These are phyloP conservation scores for Geotrichum macrosporum DNA, from an alignment of 1,139 yeast genomes.

Conservation along the genomic window DNA sequence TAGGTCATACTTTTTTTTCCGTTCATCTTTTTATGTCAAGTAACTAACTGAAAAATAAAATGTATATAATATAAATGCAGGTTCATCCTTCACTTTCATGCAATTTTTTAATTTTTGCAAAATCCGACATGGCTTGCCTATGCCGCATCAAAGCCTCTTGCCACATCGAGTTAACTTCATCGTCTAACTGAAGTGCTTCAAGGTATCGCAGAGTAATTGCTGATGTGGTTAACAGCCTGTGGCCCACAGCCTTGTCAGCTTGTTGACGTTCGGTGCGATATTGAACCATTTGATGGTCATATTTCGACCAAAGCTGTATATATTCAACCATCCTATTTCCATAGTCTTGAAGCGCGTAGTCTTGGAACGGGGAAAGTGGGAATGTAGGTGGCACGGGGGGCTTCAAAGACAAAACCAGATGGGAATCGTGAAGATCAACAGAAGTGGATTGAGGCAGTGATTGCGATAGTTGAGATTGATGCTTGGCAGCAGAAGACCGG, in stretches of 20 bases:
- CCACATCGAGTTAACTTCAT: slow-evolving; percentile 30
- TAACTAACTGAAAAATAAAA: too few relatives aligned
- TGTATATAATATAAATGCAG: too few relatives aligned
- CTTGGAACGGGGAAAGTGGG: slow-evolving; percentile 2
- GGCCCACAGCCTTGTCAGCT: slow-evolving; percentile 30
- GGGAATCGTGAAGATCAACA: slow-evolving; percentile 20
- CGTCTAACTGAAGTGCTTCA: slow-evolving; percentile 34
- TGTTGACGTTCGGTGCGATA: slow-evolving; percentile 32
- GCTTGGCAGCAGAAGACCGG: neutral
- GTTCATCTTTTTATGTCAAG: too few relatives aligned
- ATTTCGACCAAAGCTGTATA: slow-evolving; percentile 29
- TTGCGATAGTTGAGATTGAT: slow-evolving; percentile 4
- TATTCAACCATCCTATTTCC: slow-evolving; percentile 27
- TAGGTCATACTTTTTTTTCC: too few relatives aligned
- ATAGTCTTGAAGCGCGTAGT: slow-evolving; percentile 21
- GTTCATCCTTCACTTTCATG: slow-evolving; percentile 1
- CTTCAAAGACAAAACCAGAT: slow-evolving; percentile 5
- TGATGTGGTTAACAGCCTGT: slow-evolving; percentile 25
- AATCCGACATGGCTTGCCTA: slow-evolving; percentile 26
- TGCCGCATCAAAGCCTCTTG: slow-evolving; percentile 31
- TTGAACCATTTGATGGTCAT: slow-evolving; percentile 28
- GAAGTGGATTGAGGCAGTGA: slow-evolving; percentile 5
- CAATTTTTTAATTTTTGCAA: slow-evolving; percentile 21
- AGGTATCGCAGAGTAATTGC: slow-evolving; percentile 30
- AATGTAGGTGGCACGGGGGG: slow-evolving; percentile 21